Evolutionary conservation across 139 green algal genomes (phyloP), one percentile per base, ranked within the genome.

Genomic region (Closterium sp.): DNA sequence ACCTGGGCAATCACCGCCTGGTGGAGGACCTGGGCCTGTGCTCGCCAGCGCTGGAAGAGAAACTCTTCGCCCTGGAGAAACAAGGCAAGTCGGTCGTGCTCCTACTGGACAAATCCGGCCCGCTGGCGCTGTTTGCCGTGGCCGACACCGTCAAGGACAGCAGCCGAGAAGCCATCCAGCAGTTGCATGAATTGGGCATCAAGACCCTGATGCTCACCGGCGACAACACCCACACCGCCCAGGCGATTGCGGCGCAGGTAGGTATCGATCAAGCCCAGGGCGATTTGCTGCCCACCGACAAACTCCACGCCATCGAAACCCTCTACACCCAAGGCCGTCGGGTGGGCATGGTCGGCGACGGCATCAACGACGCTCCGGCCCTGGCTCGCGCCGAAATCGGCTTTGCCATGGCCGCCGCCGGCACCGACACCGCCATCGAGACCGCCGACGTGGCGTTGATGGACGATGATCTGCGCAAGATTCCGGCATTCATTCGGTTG

Each of bases 381-480:
- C 85, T 96, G 9, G 91, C 76, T 8, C 89, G 87, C 9, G 94
- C 92, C 16, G 90, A 94, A 69, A 86, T 95, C 23, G 91, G 93
- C 90, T 88, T 97, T 28, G 96, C 96, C 4, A 97, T 97, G 96
- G 96, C 95, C 84, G 94, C 93, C 1, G 93, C 88, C 4, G 96
- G 88, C 7, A 90, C 93, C 30, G 95, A 94, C 6, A 94, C 95
- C 1, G 96, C 96, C 12, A 91, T 97, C 86, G 96, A 97, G 86
- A 95, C 95, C 2, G 96, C 95, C 8, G 94, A 96, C 83, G 94
- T 97, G 64, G 93, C 94, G 23, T 90, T 97, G 19, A 95, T 97
- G 43, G 94, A 94, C 3, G 96, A 96, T 84, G 95, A 97, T 90
- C 91, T 97, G n/a, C 83, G 83, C 9, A 84, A 91, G 55, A 64